phyloP scores from a whole-genome alignment of 257 asterid genomes.

The Nyctanthes arbortristis region DNA sequence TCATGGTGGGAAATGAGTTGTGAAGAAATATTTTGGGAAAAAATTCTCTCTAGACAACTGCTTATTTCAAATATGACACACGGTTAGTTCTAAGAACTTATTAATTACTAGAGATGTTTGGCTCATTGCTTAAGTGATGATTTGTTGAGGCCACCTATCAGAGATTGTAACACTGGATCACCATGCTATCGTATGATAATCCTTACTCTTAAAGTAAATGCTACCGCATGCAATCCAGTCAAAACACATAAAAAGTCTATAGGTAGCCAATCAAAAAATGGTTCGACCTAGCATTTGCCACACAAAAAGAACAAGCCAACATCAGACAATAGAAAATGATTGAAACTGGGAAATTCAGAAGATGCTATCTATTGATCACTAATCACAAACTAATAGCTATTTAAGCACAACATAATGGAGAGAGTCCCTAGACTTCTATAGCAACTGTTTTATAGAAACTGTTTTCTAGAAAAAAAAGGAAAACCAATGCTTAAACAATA shows the following conservation, averaged over 20 bases:
- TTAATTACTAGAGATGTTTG: not conserved
- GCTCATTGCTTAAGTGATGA: not conserved
- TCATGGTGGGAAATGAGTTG: too few species aligned
- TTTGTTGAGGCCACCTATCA: not conserved
- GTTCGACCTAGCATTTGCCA: not conserved
- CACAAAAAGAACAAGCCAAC: not conserved
- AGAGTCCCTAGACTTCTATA: constrained; percentile 15
- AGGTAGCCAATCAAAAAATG: not conserved
- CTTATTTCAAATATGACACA: too few species aligned
- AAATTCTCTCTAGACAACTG: too few species aligned
- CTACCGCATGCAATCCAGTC: not conserved
- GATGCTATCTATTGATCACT: not conserved
- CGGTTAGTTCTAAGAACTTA: not conserved
- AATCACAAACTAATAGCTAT: not conserved
- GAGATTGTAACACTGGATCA: not conserved
- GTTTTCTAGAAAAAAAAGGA: constrained; percentile 1
- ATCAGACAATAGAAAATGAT: constrained; percentile 1
- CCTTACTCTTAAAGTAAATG: not conserved
- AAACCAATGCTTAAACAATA: constrained; percentile 30
- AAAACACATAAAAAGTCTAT: not conserved
- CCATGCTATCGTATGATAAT: not conserved
- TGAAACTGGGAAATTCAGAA: not conserved
- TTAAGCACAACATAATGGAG: not conserved
- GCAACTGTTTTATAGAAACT: constrained; percentile 1
- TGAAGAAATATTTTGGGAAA: too few species aligned